Conservation (phyloP, 257 asterid genomes). For the Solanum appendiculatum region DNA sequence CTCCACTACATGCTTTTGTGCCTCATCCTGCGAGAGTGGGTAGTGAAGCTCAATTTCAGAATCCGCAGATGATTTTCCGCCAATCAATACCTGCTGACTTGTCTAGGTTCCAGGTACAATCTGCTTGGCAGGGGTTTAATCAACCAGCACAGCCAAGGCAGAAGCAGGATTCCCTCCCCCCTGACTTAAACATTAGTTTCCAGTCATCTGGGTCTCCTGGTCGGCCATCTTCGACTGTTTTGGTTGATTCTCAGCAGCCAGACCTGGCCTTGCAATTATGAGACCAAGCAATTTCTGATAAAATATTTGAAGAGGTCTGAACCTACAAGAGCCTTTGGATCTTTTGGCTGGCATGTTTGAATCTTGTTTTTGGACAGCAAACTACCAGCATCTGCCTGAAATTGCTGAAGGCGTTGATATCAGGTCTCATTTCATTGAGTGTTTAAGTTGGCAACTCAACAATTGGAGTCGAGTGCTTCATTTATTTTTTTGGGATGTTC, state of each 20-base stretch:
- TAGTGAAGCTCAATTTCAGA: conserved; percentile 42
- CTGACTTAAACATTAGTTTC: conserved; percentile 81
- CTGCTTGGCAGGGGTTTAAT: conserved; percentile 45
- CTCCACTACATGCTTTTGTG: conserved; percentile 38
- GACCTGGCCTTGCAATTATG: conserved; percentile 94
- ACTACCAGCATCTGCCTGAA: background rate
- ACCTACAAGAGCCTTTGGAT: background rate
- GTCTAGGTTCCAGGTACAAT: conserved; percentile 68
- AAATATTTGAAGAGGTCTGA: background rate
- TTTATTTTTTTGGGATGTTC: background rate
- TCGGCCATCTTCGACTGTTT: conserved; percentile 56
- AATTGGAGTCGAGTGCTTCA: background rate
- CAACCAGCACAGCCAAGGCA: conserved; percentile 58
- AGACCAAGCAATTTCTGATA: background rate
- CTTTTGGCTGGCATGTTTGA: background rate
- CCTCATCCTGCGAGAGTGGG: conserved; percentile 48
- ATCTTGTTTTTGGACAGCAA: background rate
- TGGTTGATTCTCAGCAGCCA: conserved; percentile 94
- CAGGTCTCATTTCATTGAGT: background rate
- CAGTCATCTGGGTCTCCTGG: conserved; percentile 86
- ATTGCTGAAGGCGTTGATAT: background rate
- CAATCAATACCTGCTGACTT: conserved; percentile 59
- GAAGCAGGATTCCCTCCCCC: conserved; percentile 70
- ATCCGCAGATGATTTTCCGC: conserved; percentile 44
- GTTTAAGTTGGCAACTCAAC: background rate